A percentile compares a stretch with the other conserved stretches of the same genome.
Evolutionary conservation across 2,329 filamentous ascomycete genomes (phyloP).

Genomic region (Trichoderma guizhouense): DNA sequence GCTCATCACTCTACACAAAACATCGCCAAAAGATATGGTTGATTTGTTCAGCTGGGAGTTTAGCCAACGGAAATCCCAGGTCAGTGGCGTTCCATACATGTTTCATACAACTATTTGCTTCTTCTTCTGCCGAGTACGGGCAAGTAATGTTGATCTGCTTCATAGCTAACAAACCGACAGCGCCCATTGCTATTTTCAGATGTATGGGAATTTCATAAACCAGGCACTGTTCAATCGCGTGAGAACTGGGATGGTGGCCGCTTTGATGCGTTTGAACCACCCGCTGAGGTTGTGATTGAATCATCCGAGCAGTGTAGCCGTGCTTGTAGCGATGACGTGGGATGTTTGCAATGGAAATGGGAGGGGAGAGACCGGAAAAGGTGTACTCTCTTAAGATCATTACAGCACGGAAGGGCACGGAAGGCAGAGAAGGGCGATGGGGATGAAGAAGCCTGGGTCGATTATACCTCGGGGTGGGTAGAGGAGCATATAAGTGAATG

Average conservation of each 20-base stretch:
- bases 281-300: constrained; percentile 25
- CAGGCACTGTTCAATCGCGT: constrained; percentile 24
- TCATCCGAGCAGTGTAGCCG: constrained; percentile 29
- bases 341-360: constrained; percentile 33
- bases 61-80: constrained; percentile 29
- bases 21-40: constrained; percentile 45
- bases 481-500: constrained; percentile 27
- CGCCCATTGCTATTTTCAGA: constrained; percentile 37
- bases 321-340: constrained; percentile 25
- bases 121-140: neutral
- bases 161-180: constrained; percentile 19
- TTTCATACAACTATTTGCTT: neutral
- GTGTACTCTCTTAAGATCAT: constrained; percentile 28
- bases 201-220: constrained; percentile 37
- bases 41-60: constrained; percentile 47
- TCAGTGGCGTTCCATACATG: constrained; percentile 19
- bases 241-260: constrained; percentile 33
- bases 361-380: constrained; percentile 29
- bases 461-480: constrained; percentile 32
- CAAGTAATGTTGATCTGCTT: neutral
- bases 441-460: constrained; percentile 24
- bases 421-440: constrained; percentile 23
- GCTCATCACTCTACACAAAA: constrained; percentile 47
- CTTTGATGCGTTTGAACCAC: constrained; percentile 30
- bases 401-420: constrained; percentile 28